phyloP scores from a whole-genome alignment of 352 stramenopile species.

The Phytophthora rubi region DNA sequence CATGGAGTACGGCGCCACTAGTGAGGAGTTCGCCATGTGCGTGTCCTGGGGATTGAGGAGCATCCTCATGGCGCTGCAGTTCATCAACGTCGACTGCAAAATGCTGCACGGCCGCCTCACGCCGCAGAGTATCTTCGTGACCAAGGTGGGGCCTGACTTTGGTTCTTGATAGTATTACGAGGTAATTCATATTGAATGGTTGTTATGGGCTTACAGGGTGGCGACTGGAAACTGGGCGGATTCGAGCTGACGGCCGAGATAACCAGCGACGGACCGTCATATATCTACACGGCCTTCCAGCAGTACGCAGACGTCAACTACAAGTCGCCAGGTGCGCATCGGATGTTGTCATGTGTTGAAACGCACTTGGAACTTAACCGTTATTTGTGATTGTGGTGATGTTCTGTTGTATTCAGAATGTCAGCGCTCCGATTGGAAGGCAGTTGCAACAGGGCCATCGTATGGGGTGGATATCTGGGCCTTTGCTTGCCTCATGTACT shows the following conservation, averaged over 20 bases:
- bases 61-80: slow-evolving; percentile 93
- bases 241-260: slow-evolving; percentile 92
- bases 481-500: slow-evolving; percentile 82
- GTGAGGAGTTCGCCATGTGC: slow-evolving; percentile 83
- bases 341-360: slow-evolving; percentile 18
- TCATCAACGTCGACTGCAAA: slow-evolving; percentile 95
- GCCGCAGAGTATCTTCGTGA: slow-evolving; percentile 94
- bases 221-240: slow-evolving; percentile 96
- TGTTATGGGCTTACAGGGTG: slow-evolving; percentile 49
- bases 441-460: slow-evolving; percentile 53
- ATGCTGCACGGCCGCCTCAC: slow-evolving; percentile 92
- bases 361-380: neutral
- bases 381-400: slow-evolving; percentile 15
- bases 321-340: slow-evolving; percentile 75
- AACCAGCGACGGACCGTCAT: slow-evolving; percentile 79
- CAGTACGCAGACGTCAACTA: slow-evolving; percentile 85
- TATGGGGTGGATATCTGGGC: slow-evolving; percentile 78
- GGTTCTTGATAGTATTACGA: neutral
- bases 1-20: slow-evolving; percentile 59
- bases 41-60: slow-evolving; percentile 94
- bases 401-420: slow-evolving; percentile 57
- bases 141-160: slow-evolving; percentile 52
- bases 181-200: neutral
- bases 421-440: slow-evolving; percentile 80
- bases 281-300: slow-evolving; percentile 82